Conservation (phyloP, 1,284 basidiomycete genomes). For the Leucocoprinus gongylophorus region DNA sequence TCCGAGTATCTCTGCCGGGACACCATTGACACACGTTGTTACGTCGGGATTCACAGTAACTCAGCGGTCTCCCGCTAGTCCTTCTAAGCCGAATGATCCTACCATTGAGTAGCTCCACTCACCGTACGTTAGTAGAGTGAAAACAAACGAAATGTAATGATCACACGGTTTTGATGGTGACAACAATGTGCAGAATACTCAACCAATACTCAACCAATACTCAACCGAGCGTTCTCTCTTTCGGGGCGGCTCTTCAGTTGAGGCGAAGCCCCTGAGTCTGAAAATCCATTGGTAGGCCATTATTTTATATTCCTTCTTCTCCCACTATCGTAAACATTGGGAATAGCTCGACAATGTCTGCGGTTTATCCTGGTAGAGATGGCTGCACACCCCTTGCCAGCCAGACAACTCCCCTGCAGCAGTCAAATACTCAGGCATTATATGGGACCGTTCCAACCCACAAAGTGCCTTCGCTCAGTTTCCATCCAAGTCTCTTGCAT, state of each 20-base stretch:
- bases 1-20: constrained; percentile 8
- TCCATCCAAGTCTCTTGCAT: constrained; percentile 31
- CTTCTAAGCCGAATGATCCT: not conserved
- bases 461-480: constrained; percentile 23
- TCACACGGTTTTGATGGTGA: no score
- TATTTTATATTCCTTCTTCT: no score
- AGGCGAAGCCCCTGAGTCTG: no score
- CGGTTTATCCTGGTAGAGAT: no score
- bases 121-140: not conserved
- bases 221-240: no score
- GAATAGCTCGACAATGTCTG: no score
- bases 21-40: not conserved
- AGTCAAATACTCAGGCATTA: constrained; percentile 23
- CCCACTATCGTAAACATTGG: no score
- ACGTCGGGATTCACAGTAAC: not conserved
- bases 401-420: constrained; percentile 23
- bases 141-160: not conserved
- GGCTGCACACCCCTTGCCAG: not conserved
- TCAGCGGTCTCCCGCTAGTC: not conserved
- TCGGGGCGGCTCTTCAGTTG: no score
- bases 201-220: no score
- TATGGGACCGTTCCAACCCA: constrained; percentile 46
- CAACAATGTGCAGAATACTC: no score
- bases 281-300: no score
- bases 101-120: not conserved